Evolutionary conservation across 495 filamentous ascomycete genomes (phyloP).

Genomic region (Xylaria grammica): DNA sequence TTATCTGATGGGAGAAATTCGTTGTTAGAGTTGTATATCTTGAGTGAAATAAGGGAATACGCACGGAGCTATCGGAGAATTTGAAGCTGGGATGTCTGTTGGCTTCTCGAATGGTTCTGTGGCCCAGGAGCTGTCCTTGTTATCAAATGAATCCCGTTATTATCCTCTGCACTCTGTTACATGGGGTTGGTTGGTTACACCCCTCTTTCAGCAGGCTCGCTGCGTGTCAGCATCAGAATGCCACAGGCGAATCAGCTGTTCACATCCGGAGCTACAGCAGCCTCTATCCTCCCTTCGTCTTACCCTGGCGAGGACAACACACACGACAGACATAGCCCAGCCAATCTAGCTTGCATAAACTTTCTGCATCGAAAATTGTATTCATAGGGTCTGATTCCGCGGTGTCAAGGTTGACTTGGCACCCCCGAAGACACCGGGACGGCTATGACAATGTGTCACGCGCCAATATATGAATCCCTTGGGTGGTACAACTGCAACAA

Average conservation of each 20-base stretch:
- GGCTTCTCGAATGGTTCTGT: constrained; percentile 6
- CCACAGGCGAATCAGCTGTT: constrained; percentile 24
- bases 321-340: constrained; percentile 27
- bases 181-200: not conserved
- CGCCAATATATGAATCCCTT: constrained; percentile 19
- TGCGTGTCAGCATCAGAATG: constrained; percentile 23
- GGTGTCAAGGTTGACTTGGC: constrained; percentile 5
- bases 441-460: constrained; percentile 22
- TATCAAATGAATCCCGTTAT: constrained; percentile 17
- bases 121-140: not conserved
- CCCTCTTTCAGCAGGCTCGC: constrained; percentile 16
- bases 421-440: constrained; percentile 1
- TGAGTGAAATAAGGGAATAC: constrained; percentile 12
- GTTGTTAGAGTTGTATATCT: not conserved
- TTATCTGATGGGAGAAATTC: not conserved
- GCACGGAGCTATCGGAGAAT: not conserved
- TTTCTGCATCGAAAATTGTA: not conserved
- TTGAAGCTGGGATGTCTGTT: not conserved
- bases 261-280: constrained; percentile 28
- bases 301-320: constrained; percentile 31
- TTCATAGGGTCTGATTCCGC: constrained; percentile 8
- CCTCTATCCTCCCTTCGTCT: constrained; percentile 30
- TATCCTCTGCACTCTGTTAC: constrained; percentile 3
- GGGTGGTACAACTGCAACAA: constrained; percentile 21
- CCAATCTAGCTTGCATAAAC: constrained; percentile 21